Conservation (phyloP, 225 moss, liverwort and hornwort species). For the Pseudoscleropodium purum region DNA sequence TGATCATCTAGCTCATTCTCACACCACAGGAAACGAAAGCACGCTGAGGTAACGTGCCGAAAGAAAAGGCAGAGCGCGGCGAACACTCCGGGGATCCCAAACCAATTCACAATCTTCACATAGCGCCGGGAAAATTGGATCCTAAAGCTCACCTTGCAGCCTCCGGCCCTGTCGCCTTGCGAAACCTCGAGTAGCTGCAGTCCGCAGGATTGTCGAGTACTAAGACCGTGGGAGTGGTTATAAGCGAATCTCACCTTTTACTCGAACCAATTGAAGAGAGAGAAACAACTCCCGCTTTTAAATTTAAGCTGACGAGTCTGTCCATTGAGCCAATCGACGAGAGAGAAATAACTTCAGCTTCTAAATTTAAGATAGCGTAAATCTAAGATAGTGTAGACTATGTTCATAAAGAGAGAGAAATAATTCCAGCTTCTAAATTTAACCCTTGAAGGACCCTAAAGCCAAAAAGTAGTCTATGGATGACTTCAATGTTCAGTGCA, state of each 20-base stretch:
- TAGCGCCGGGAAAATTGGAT: constrained; percentile 12
- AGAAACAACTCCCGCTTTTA: background rate
- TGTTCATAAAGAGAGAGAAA: background rate
- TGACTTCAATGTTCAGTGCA: too few species aligned
- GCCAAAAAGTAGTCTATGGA: too few species aligned
- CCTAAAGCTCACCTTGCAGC: background rate
- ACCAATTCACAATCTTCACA: background rate
- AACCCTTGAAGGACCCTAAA: too few species aligned
- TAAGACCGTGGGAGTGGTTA: background rate
- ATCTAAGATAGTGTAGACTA: background rate
- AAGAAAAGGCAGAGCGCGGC: background rate
- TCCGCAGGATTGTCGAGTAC: background rate
- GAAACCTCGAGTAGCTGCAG: background rate
- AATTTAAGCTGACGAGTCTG: background rate
- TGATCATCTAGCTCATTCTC: constrained; percentile 8
- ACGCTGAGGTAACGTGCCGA: background rate
- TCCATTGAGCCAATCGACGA: background rate
- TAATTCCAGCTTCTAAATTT: background rate
- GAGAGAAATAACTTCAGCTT: background rate
- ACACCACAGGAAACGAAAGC: background rate
- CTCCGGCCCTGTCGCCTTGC: background rate
- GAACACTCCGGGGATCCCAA: background rate
- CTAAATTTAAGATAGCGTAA: background rate
- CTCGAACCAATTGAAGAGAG: background rate
- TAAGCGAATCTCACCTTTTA: background rate